Percentiles rank a stretch among this genome's conserved stretches.
phyloP scores from a whole-genome alignment of 805 yeast species.

The Schwanniomyces occidentalis region DNA sequence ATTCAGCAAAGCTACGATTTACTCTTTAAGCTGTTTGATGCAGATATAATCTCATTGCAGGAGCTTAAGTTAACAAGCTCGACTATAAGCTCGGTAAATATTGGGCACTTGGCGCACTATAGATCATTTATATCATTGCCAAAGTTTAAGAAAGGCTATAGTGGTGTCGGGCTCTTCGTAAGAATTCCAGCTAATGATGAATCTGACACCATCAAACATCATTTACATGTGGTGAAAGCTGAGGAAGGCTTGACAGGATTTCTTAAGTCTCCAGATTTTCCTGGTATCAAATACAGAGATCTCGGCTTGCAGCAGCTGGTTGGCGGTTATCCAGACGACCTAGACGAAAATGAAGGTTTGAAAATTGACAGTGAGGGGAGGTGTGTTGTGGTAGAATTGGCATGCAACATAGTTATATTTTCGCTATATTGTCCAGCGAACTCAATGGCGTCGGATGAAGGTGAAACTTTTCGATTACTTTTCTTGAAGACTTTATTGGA shows the following conservation, averaged over 20 bases:
- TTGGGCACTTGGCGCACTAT: constrained; percentile 57
- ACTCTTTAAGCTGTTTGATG: constrained; percentile 55
- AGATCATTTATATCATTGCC: constrained; percentile 73
- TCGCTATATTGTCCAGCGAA: constrained; percentile 91
- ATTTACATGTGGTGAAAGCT: constrained; percentile 62
- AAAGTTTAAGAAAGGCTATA: constrained; percentile 69
- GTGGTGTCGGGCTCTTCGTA: constrained; percentile 88
- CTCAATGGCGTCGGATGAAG: constrained; percentile 69
- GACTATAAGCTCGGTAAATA: constrained; percentile 34
- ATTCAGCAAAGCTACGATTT: constrained; percentile 37
- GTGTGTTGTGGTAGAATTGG: constrained; percentile 71
- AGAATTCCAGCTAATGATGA: constrained; percentile 51
- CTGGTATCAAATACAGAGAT: constrained; percentile 13
- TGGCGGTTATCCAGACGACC: constrained; percentile 66
- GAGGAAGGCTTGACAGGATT: constrained; percentile 92
- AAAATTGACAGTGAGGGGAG: constrained; percentile 84
- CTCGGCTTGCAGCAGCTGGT: constrained; percentile 39
- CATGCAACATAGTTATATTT: constrained; percentile 59
- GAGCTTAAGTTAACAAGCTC: constrained; percentile 64
- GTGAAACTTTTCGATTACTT: constrained; percentile 53
- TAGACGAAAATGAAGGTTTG: constrained; percentile 36
- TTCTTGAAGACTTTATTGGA: constrained; percentile 62
- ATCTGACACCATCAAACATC: constrained; percentile 25
- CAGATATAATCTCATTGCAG: constrained; percentile 83
- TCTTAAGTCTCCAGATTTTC: constrained; percentile 23